Base-by-base conservation (phyloP, 163 green algal genomes). In the Picocystis sp. region DNA sequence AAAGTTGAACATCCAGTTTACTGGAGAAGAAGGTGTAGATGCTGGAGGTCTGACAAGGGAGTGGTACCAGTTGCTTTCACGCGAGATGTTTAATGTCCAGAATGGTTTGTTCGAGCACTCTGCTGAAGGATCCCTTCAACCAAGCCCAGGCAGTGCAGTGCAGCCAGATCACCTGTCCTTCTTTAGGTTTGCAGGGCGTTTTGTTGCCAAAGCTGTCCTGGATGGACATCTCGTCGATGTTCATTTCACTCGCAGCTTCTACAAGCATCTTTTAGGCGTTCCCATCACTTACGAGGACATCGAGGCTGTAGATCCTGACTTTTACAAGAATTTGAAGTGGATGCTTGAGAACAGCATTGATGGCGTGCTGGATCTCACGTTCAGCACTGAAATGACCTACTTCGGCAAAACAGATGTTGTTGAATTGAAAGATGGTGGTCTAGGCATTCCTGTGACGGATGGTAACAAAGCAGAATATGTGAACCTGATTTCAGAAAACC, bases 191-290 rank as follows among this genome's bases (percentile, higher is more conserved):
- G 80, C 92, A 33, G 88, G 89, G 3, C 65, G 87, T 3, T 69
- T 98, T 24, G 78, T 96, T 23, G 89, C 76, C 64, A 98, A 98
- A 76, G 89, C 88, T 22, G 65, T 98, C 68, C 75, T 89, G 48
- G 89, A 98, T 62, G 84, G 82, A 8, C 81, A 94, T 71, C 63
- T 93, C 14, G 71, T 98, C 17, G 86, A 95, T 60, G 86, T 80
- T 22, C 83, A 96, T 77, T 97, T 98, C 80, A 98, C 89, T 15
- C 81, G 89, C 52, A 92, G 79, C 50, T 95, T 97, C 76, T 97
- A 97, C 78, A 97, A 97, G 78, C 89, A 98, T 74, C 81, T 96
- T 71, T 82, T 98, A 43, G 82, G 82, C 9, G 50, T 67, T 44
- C 73, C 75, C n/a, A 71, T 97, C 21, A 94, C 83, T 23, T 92